Conservation (phyloP, 768 basidiomycete species). For the Hypholoma fasciculare region DNA sequence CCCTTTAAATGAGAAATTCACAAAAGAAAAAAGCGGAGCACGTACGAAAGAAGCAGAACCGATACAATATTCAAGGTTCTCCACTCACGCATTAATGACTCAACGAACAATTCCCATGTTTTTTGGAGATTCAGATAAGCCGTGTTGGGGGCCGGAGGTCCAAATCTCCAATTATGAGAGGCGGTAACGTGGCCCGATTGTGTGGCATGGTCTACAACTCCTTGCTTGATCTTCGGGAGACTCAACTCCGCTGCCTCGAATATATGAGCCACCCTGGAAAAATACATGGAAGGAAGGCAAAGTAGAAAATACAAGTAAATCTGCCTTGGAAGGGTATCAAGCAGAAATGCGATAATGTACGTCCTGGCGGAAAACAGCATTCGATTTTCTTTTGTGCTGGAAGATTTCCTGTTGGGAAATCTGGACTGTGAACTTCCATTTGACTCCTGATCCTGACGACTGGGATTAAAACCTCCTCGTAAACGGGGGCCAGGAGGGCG, state of each 20-base stretch:
- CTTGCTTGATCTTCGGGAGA: conserved; percentile 52
- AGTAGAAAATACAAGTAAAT: conserved; percentile 45
- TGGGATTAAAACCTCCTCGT: background rate
- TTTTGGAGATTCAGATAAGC: conserved; percentile 34
- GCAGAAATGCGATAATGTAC: conserved; percentile 19
- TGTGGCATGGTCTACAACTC: conserved; percentile 32
- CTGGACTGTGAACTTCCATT: background rate
- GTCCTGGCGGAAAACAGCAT: background rate
- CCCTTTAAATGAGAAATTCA: conserved; percentile 1
- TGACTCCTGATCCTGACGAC: background rate
- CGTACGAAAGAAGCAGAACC: conserved; percentile 24
- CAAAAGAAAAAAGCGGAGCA: background rate
- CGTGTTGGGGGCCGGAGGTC: background rate
- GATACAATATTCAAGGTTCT: conserved; percentile 28
- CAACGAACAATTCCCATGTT: conserved; percentile 26
- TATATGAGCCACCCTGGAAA: conserved; percentile 64
- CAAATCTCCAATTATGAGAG: background rate
- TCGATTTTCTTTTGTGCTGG: background rate
- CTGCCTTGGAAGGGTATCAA: conserved; percentile 28
- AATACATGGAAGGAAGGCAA: conserved; percentile 66
- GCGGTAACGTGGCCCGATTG: conserved; percentile 1
- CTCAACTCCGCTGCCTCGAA: conserved; percentile 69
- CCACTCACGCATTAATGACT: conserved; percentile 26
- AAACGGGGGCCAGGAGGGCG: background rate
- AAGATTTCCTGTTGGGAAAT: background rate